A percentile compares a stretch with the other conserved stretches of the same genome.
These are phyloP conservation scores for Fusarium proliferatum DNA, from an alignment of 2,329 filamentous ascomycete genomes.

Conservation along the genomic window DNA sequence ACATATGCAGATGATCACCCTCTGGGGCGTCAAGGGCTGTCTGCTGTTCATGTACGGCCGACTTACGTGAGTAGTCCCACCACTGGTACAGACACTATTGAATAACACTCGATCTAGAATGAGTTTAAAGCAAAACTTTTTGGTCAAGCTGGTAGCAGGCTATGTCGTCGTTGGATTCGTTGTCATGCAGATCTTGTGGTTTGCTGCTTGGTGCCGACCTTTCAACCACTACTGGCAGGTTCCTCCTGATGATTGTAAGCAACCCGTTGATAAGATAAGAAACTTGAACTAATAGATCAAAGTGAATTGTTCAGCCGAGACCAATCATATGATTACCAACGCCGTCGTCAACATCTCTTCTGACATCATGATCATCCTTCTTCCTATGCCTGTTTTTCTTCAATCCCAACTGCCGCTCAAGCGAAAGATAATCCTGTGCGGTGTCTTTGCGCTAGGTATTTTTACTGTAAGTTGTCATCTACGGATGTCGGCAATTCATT, in stretches of 20 bases:
- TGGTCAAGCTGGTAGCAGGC: slow-evolving; percentile 57
- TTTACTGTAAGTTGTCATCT: slow-evolving; percentile 52
- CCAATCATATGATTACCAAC: slow-evolving; percentile 67
- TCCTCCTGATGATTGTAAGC: slow-evolving; percentile 57
- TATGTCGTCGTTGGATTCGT: slow-evolving; percentile 58
- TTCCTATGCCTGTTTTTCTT: slow-evolving; percentile 65
- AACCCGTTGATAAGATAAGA: rapidly evolving
- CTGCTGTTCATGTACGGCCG: slow-evolving; percentile 65
- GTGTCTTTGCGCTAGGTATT: slow-evolving; percentile 56
- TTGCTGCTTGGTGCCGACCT: slow-evolving; percentile 63
- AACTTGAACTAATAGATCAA: rapidly evolving
- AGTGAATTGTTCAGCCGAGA: slow-evolving; percentile 61
- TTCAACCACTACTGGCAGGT: slow-evolving; percentile 62
- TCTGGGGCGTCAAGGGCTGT: slow-evolving; percentile 65
- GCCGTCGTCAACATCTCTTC: slow-evolving; percentile 68
- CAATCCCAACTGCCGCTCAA: slow-evolving; percentile 59
- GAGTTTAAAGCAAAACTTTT: slow-evolving; percentile 56
- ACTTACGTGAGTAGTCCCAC: slow-evolving; percentile 54
- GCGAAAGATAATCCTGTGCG: slow-evolving; percentile 63
- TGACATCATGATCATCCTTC: slow-evolving; percentile 66
- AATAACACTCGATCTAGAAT: slow-evolving; percentile 41
- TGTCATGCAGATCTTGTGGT: slow-evolving; percentile 61
- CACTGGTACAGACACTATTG: no score
- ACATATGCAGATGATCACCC: slow-evolving; percentile 68
- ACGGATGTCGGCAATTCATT: no score